Percentiles rank a stretch among this genome's conserved stretches.
phyloP scores from a whole-genome alignment of 495 filamentous ascomycete genomes.

The Paragyromitra xinjiangensis region DNA sequence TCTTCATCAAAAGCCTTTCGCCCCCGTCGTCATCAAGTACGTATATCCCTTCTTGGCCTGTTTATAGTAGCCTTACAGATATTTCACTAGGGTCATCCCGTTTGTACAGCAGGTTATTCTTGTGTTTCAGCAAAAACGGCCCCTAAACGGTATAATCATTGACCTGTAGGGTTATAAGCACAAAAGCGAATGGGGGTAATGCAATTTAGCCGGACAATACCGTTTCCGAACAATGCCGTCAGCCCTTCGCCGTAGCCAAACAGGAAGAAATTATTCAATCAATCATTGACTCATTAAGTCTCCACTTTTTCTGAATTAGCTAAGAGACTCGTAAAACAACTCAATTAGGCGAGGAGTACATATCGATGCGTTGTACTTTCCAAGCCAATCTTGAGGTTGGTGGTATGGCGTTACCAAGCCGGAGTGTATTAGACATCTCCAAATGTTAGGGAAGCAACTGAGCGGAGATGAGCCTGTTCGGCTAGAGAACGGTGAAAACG shows the following conservation, averaged over 20 bases:
- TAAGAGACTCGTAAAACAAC: slow-evolving; percentile 8
- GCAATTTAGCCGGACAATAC: background rate
- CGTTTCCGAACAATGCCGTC: background rate
- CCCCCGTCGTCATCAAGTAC: background rate
- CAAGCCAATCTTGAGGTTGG: background rate
- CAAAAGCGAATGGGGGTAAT: background rate
- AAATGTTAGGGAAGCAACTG: background rate
- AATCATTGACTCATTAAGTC: slow-evolving; percentile 18
- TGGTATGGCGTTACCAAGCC: background rate
- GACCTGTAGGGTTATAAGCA: background rate
- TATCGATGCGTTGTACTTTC: slow-evolving; percentile 9
- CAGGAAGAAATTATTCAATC: background rate
- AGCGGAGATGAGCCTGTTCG: background rate
- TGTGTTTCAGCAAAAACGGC: background rate
- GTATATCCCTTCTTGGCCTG: background rate
- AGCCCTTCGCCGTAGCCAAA: background rate
- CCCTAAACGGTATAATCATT: background rate
- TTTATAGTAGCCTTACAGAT: background rate
- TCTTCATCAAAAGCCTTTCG: background rate
- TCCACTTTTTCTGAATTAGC: background rate
- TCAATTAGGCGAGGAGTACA: background rate
- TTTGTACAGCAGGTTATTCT: background rate
- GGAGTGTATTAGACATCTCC: background rate
- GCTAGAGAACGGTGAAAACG: background rate
- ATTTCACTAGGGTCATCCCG: too few relatives aligned